A percentile compares a stretch with the other conserved stretches of the same genome.
Evolutionary conservation across 192 early-diverging fungal species (phyloP).

Genomic region (Oehlia diaphana): DNA sequence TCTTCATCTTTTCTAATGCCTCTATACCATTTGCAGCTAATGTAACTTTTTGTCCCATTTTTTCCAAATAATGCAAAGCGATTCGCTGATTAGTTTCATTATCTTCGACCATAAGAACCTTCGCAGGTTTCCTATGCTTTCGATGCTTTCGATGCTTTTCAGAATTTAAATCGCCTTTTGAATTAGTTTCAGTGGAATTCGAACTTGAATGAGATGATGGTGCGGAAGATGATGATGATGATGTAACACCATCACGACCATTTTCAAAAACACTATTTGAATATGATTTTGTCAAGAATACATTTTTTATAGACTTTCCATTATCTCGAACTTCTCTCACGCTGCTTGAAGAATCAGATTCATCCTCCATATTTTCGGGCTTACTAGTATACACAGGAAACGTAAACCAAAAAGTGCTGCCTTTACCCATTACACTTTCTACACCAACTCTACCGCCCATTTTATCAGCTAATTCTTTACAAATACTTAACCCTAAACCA

Average conservation of each 20-base stretch:
- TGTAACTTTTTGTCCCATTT: not conserved
- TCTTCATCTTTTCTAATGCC: slow-evolving; percentile 4
- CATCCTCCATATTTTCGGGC: not conserved
- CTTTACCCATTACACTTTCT: slow-evolving; percentile 40
- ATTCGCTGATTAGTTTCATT: slow-evolving; percentile 2
- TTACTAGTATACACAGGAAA: not conserved
- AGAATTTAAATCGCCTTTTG: not conserved
- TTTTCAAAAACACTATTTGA: not conserved
- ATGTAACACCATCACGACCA: not conserved
- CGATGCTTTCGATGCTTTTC: not conserved
- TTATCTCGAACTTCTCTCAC: not conserved
- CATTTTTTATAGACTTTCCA: not conserved
- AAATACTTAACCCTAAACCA: slow-evolving; percentile 51
- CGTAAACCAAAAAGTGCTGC: slow-evolving; percentile 44
- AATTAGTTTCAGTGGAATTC: not conserved
- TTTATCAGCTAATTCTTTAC: slow-evolving; percentile 43
- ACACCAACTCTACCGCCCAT: slow-evolving; percentile 47
- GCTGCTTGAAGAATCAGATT: not conserved
- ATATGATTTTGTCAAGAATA: not conserved
- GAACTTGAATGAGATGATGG: not conserved
- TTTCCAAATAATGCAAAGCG: not conserved
- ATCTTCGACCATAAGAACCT: slow-evolving; percentile 2
- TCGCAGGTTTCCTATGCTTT: not conserved
- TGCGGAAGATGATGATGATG: no score
- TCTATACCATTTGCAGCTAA: slow-evolving; percentile 3